Base-by-base conservation (phyloP, 805 yeast species). In the Hanseniaspora occidentalis region DNA sequence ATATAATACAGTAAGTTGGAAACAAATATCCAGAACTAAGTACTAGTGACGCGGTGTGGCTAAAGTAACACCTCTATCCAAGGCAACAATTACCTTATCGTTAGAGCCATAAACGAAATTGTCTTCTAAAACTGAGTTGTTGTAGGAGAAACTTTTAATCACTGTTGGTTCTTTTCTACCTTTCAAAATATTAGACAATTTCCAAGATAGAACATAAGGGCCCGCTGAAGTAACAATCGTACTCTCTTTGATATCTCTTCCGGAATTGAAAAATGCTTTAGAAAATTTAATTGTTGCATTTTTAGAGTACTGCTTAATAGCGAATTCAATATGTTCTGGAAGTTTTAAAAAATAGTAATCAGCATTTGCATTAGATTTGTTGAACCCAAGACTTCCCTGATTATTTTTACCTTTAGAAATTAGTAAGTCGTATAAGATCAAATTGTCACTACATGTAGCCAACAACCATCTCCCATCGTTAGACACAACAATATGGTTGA, bases 141-240 rank as follows among this genome's bases (percentile, higher is more conserved):
- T 60, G 54, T 80, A 80, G 42, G 74, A 67, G 16, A 29, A 29
- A 5, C 9, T 29, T 56, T 73, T 77, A 54, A 88, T 77, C 38
- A 68, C 60, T 55, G 83, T 84, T 6, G 81, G 70, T 20, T 65
- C 69, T 34, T 60, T 60, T 42, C 71, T 73, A 41, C 76, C 74
- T 35, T 63, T 61, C 34, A 79, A 54, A 11, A 81, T 66, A 45
- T 77, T 73, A 47, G 64, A 69, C 53, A 86, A 58, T 10, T 80
- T 76, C 95, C 95, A 86, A 1, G 82, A 70, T 18, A 86, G 71
- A 19, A 85, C 80, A 58, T 75, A 86, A 16, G 88, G 89, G 2
- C 95, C 95, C 2, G 79, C 67, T 3, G 89, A 76, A 1, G 94
- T 71, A 19, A 84, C 76, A 38, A 86, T 81, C 2, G 79, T 67